Evolutionary conservation across 2,329 filamentous ascomycete species (phyloP), one percentile per base, ranked within the genome.

Genomic region (Byssochlamys sp.): DNA sequence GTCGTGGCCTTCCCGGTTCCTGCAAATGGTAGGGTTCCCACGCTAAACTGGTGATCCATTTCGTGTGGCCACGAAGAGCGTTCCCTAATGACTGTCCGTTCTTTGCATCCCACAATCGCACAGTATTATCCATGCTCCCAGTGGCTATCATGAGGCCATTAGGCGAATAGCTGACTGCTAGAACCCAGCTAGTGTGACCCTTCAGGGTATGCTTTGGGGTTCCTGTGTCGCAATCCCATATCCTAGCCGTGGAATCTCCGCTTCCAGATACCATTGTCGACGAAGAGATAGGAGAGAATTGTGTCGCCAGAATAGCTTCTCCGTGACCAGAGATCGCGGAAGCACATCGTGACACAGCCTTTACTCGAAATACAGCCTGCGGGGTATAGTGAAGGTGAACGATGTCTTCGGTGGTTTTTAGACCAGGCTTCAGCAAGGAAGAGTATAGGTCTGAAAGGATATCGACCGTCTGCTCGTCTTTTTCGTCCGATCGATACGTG

Each of bases 21-120:
- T 92, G 91, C 24, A 89, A 76, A 70, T 97, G 92, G 72, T 91
- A 96, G 9, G 94, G 94, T 70, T 97, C 90, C 94, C 94, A 99
- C 0, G 88, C 84, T 52, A 96, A 78, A 67, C 84, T 90, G 24
- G 88, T 92, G 57, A 96, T 87, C 84, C 89, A 95, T 73, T 95
- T 95, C 0, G 84, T 82, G 70, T 97, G 94, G 0, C 92, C 94
- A 67, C 88, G 91, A 65, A 96, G 78, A 1, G 85, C 81, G 19
- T 82, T 81, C 3, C 89, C 89, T 5, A 89, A 72, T 14, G 86
- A 76, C 66, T 88, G 86, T 11, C 94, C 94, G 2, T 87, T 91
- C 60, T 84, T 84, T 0, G 91, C 85, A 67, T 96, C 86, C 91
- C 91, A 97, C 52, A 97, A 77, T 52, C 91, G 81, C n/a, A 96